phyloP scores from a whole-genome alignment of 768 basidiomycete species.

The Lentinula sp. region DNA sequence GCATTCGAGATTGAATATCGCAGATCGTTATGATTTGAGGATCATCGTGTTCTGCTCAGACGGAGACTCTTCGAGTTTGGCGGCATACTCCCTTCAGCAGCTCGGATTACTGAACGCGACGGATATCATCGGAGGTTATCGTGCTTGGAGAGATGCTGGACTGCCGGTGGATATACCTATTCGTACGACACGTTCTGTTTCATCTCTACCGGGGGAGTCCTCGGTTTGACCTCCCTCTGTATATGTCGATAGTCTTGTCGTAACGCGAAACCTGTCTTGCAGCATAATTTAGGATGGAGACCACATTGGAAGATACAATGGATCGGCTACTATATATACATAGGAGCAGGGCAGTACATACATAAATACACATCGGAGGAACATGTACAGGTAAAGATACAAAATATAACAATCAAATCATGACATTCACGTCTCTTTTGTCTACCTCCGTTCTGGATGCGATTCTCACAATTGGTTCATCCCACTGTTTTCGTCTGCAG shows the following conservation, averaged over 20 bases:
- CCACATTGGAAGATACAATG: background rate
- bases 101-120: constrained; percentile 71
- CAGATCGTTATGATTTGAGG: constrained; percentile 68
- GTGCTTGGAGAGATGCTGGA: constrained; percentile 64
- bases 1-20: constrained; percentile 53
- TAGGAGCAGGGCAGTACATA: background rate
- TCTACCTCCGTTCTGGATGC: constrained; percentile 28
- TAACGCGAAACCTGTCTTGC: too few species aligned
- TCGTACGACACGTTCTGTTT: background rate
- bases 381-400: background rate
- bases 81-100: constrained; percentile 62
- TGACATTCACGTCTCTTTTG: constrained; percentile 25
- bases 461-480: constrained; percentile 13
- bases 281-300: too few species aligned
- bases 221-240: background rate
- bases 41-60: constrained; percentile 75
- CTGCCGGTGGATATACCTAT: constrained; percentile 44
- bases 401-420: too few species aligned
- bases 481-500: too few species aligned
- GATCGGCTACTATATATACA: background rate
- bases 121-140: constrained; percentile 70
- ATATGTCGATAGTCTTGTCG: too few species aligned
- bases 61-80: constrained; percentile 67
- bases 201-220: background rate
- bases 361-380: background rate